Evolutionary conservation across 2,329 filamentous ascomycete genomes (phyloP), one percentile per base, ranked within the genome.

Genomic region (Colletotrichum acutatum): DNA sequence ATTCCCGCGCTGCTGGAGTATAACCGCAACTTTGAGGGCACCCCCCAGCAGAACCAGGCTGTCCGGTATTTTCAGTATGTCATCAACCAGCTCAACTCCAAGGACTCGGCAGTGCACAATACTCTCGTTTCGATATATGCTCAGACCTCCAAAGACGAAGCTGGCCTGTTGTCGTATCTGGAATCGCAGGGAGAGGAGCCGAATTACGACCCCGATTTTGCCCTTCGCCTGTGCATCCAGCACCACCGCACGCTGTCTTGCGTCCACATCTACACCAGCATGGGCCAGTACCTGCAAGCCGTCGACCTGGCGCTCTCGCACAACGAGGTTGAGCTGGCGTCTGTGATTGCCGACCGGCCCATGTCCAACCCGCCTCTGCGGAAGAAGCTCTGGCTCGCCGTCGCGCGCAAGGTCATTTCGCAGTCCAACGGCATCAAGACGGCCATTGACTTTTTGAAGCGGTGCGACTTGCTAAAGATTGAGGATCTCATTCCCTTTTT

Each of bases 401-500:
- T 99, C 30, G 97, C 97, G 0, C 95, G 95, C 80, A 97, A 96
- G 79, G 97, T 98, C 62, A 98, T 99, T 76, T 92, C 91, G 1
- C 91, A 95, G 75, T 93, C 91, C 7, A 93, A 93, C 72, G 94
- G 95, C 64, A 98, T 98, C 87, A 98, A 95, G 83, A 90, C 93
- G 37, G 97, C 97, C 2, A 97, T 99, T 76, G 94, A 97, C 74
- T 98, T 99, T 79, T 88, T 98, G 14, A 94, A 95, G 77, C 92
- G 95, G 11, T 98, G 96, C 81, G 95, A 98, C 74, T 88, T 98
- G 14, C 90, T 99, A 61, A 93, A 93, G 75, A 99, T 99, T 75
- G 97, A 99, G 84, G 97, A 99, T 79, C 85, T 99, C 34, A 98
- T 99, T 53, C 97, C 97, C 0, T 98, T 99, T 86, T 99, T 99